Evolutionary conservation across 225 moss, liverwort and hornwort genomes (phyloP), one percentile per base, ranked within the genome.

Genomic region (Climacium dendroides): DNA sequence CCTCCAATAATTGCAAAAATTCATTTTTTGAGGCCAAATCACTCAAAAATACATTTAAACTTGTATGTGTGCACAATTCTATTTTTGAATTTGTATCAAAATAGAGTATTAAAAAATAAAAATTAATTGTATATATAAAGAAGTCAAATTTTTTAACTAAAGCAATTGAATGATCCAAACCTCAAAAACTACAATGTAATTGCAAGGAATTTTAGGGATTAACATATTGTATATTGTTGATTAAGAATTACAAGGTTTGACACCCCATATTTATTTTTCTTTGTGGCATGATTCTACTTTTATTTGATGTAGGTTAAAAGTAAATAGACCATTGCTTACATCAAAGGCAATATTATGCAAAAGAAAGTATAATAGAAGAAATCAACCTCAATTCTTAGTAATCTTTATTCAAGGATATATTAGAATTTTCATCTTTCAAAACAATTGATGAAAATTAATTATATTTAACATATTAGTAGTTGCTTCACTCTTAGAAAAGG

Each of bases 31-130:
- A 67, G 0, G 37, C 37, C 23, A 67, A 37, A 67, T 37, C 37
- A 67, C 4, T 37, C 4, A 7, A 13, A 37, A 13, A 37, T 67
- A 2, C 67, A 22, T 37, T 1, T 22, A 1, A n/a, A 66, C 4
- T 66, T 3, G 37, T 0, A 37, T 67, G 0, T 23, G 3, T 67
- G 2, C 0, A 0, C 4, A 19, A 1, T 13, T 67, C 4, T 7
- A 10, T 23, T 22, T 66, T 67, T 22, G 13, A 10, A 67, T 37
- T 37, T 10, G 6, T n/a, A n/a, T n/a, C n/a, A 66, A 66, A 32
- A n/a, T 66, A 11, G 20, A 37, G 6, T 19, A 7, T 37, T 6
- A 1, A 6, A 7, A 37, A 67, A 22, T 67, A 22, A n/a, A 20
- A 37, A 37, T 22, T 67, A n/a, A n/a, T n/a, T n/a, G 6, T 13